These are phyloP conservation scores for Aspergillus fijiensis DNA, from an alignment of 2,329 filamentous ascomycete species.

Conservation along the genomic window DNA sequence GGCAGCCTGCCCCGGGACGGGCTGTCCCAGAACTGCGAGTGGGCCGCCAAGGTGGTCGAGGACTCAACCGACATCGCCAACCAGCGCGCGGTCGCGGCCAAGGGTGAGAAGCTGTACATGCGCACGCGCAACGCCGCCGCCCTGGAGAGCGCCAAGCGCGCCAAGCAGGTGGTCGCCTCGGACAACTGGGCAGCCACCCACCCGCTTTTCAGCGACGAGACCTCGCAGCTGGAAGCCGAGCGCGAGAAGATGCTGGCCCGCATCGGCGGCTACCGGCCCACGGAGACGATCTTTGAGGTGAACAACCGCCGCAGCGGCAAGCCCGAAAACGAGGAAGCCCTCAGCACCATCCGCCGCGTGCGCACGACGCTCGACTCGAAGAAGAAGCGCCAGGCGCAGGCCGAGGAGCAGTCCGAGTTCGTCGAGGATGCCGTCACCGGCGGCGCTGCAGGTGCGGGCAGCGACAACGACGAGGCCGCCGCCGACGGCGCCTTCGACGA, in stretches of 20 bases:
- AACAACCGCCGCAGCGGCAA: slow-evolving; percentile 71
- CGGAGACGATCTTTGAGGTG: slow-evolving; percentile 96
- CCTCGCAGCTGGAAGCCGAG: slow-evolving; percentile 63
- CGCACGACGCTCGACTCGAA: slow-evolving; percentile 44
- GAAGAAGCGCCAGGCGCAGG: slow-evolving; percentile 39
- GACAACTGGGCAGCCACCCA: slow-evolving; percentile 74
- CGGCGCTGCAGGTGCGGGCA: slow-evolving; percentile 22
- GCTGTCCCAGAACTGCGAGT: slow-evolving; percentile 75
- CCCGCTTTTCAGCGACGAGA: slow-evolving; percentile 71
- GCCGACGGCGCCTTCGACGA: slow-evolving; percentile 35
- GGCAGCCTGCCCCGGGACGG: slow-evolving; percentile 71
- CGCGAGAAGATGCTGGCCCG: slow-evolving; percentile 83
- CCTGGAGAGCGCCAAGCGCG: slow-evolving; percentile 81
- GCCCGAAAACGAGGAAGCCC: slow-evolving; percentile 67
- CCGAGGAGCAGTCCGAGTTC: slow-evolving; percentile 28
- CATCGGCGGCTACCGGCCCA: slow-evolving; percentile 83
- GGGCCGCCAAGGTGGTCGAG: slow-evolving; percentile 73
- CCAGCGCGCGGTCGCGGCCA: slow-evolving; percentile 71
- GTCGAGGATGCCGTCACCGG: slow-evolving; percentile 16
- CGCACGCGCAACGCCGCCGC: slow-evolving; percentile 89
- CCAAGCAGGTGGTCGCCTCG: slow-evolving; percentile 72
- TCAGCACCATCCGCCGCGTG: slow-evolving; percentile 51
- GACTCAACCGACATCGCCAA: slow-evolving; percentile 72
- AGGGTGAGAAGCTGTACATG: slow-evolving; percentile 91
- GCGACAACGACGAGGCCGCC: slow-evolving; percentile 41